phyloP scores from a whole-genome alignment of 164 flowering plant species.

The Berberis vulgaris region DNA sequence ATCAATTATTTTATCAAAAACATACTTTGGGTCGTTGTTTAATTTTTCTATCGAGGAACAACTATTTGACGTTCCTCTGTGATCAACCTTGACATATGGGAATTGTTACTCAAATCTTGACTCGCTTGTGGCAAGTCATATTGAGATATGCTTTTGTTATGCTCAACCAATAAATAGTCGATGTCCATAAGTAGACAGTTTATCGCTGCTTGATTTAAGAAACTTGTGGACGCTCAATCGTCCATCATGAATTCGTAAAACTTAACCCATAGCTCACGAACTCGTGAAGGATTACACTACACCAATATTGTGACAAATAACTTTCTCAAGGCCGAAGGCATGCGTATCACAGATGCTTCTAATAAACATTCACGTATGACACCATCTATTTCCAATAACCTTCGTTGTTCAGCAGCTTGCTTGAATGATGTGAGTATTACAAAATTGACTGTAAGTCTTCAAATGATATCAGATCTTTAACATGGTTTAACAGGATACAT shows the following conservation, averaged over 20 bases:
- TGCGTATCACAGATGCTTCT: background rate
- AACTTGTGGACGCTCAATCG: background rate
- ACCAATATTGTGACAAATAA: background rate
- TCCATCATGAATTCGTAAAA: background rate
- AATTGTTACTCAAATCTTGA: background rate
- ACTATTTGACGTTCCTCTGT: background rate
- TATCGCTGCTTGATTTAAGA: background rate
- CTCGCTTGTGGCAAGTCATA: background rate
- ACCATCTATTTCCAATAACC: background rate
- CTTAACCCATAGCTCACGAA: background rate
- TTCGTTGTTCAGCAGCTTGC: background rate
- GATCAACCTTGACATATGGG: background rate
- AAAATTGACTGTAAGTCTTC: background rate
- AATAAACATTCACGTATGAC: background rate
- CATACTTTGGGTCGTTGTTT: background rate
- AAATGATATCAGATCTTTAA: slow-evolving; percentile 8
- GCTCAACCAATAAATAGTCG: background rate
- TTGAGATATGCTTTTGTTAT: background rate
- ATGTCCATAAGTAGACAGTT: background rate
- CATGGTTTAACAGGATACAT: slow-evolving; percentile 8
- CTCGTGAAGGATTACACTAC: background rate
- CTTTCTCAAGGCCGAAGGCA: background rate
- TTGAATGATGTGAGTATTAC: background rate
- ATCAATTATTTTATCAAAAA: background rate
- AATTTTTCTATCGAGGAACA: background rate